Percentiles rank a stretch among this genome's conserved stretches.
phyloP scores from a whole-genome alignment of 257 asterid genomes.

The Petrea volubilis region DNA sequence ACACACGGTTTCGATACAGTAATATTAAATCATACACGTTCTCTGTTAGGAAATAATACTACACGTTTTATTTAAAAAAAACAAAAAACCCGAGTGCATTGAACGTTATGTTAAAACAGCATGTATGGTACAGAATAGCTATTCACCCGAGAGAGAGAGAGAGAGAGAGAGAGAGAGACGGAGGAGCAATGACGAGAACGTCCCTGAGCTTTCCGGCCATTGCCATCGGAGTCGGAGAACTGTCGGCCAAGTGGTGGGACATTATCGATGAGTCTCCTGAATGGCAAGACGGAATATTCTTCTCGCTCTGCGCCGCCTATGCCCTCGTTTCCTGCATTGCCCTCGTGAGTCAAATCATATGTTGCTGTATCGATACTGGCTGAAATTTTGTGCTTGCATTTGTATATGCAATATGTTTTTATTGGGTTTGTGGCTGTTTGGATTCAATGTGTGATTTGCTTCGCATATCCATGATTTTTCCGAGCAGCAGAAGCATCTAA shows the following conservation, averaged over 20 bases:
- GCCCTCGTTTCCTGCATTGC: constrained; percentile 85
- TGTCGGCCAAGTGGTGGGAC: constrained; percentile 84
- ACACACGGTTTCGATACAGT: no score
- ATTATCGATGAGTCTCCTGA: constrained; percentile 66
- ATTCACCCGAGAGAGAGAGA: background rate
- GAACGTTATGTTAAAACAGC: no score
- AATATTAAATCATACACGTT: no score
- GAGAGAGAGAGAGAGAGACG: constrained; percentile 2
- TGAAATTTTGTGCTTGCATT: no score
- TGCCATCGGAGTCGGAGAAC: constrained; percentile 36
- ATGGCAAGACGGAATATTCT: constrained; percentile 92
- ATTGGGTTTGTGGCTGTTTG: background rate
- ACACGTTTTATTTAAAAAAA: no score
- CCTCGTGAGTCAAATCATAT: constrained; percentile 59
- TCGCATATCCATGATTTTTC: background rate
- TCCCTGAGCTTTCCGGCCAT: constrained; percentile 50
- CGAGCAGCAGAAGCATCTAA: background rate
- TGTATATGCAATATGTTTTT: no score
- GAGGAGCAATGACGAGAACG: constrained; percentile 50
- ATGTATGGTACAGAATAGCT: no score
- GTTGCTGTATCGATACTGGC: no score
- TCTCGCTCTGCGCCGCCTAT: constrained; percentile 68
- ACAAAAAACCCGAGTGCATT: no score
- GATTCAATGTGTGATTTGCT: background rate
- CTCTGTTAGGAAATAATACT: no score